Base-by-base conservation (phyloP, 2,329 filamentous ascomycete species). In the Aureobasidium lini region DNA sequence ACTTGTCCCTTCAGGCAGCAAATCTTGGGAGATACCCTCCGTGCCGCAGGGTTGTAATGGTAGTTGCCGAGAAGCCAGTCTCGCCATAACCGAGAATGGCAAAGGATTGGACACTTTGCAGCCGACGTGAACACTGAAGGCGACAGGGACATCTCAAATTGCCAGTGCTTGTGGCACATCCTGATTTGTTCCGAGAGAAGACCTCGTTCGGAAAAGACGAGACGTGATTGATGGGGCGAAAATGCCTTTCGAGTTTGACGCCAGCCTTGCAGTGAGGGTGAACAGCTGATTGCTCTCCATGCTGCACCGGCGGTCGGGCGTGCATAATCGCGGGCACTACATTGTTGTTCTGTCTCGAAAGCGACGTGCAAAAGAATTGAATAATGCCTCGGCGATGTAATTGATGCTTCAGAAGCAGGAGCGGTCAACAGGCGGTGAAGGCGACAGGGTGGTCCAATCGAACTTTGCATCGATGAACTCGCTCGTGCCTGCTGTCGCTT, bases 381-480 rank as follows among this genome's bases (percentile, higher is more conserved):
- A 36, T 56, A n/a, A 36, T 56, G 52, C 52, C 40, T 46, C 52
- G 52, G 40, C 18, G 31, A 46, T 46, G 40, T 43, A 16, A 3
- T 29, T 29, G 31, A 43, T 56, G 39, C 32, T 40, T 43, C 28
- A 28, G 40, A 37, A 57, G 29, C 16, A 57, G 52, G 31, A 57
- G 52, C 52, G 52, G 43, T 57, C 43, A 48, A 57, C n/a, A 40
- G 36, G 54, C 54, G 54, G 54, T 57, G 54, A 47, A 48, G 54
- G 46, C 23, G 34, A 43, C 4, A 56, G 31, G 52, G 52, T 34
- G 32, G 50, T n/a, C 32, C 40, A 13, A 46, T 56, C 18, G 23
- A 23, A 23, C 4, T 23, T 44, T 56, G 52, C 39, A 56, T 56
- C 23, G 29, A 54, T 28, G 39, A 43, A 3, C 16, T 43, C 13